A percentile compares a stretch with the other conserved stretches of the same genome.
Evolutionary conservation across 2,329 filamentous ascomycete genomes (phyloP).

Genomic region (Alternaria infectoria): DNA sequence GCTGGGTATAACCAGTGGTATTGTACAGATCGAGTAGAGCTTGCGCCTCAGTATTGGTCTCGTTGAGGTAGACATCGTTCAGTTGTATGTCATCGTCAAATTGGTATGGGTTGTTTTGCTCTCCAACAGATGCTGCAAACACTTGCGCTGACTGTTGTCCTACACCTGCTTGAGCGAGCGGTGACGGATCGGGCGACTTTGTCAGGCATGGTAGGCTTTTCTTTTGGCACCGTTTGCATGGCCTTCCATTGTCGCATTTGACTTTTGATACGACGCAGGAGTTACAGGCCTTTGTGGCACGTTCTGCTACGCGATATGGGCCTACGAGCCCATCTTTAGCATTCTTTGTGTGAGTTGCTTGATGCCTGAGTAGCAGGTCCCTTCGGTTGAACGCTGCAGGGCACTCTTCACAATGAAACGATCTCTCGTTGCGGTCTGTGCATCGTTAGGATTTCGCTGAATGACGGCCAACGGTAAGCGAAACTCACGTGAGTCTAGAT

Average conservation of each 20-base stretch:
- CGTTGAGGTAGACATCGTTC: not conserved
- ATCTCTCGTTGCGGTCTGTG: slow-evolving; percentile 35
- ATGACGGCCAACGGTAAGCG: not conserved
- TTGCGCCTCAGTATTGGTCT: slow-evolving; percentile 9
- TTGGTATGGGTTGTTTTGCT: not conserved
- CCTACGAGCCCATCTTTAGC: slow-evolving; percentile 23
- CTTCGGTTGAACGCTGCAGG: slow-evolving; percentile 37
- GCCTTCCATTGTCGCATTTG: slow-evolving; percentile 39
- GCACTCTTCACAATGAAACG: slow-evolving; percentile 37
- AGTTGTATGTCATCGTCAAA: not conserved
- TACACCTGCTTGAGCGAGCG: not conserved
- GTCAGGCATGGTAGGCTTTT: slow-evolving; percentile 17
- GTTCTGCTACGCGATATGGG: slow-evolving; percentile 22
- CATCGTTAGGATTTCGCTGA: not conserved
- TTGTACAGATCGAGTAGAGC: slow-evolving; percentile 15
- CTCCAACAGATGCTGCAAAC: not conserved
- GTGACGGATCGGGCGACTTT: not conserved
- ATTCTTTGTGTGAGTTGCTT: slow-evolving; percentile 35
- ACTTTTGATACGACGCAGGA: slow-evolving; percentile 39
- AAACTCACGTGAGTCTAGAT: slow-evolving; percentile 35
- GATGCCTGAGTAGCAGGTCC: slow-evolving; percentile 39
- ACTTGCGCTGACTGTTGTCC: not conserved
- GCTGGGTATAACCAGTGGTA: slow-evolving; percentile 4
- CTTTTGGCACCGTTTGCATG: slow-evolving; percentile 32
- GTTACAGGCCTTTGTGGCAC: slow-evolving; percentile 40